Evolutionary conservation across 2,329 filamentous ascomycete genomes (phyloP).

Genomic region (Arachnomyces sp.): DNA sequence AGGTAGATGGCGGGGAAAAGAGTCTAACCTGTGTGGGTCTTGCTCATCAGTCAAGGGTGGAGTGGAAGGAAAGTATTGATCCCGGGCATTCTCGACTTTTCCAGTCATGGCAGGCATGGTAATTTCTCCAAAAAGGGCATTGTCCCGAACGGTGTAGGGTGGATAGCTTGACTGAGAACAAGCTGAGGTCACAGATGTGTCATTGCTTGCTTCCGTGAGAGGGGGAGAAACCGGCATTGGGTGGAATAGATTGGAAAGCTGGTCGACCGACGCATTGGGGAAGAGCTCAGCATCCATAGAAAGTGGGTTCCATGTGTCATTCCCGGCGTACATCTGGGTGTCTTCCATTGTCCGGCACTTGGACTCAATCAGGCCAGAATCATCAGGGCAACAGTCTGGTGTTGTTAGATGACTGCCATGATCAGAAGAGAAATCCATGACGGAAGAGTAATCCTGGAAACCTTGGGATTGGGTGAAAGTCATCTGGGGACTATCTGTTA

Average conservation of each 20-base stretch:
- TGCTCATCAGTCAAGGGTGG: conserved; percentile 30
- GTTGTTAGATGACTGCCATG: conserved; percentile 22
- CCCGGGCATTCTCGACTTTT: conserved; percentile 13
- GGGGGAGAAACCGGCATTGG: conserved; percentile 35
- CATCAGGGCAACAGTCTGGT: no score
- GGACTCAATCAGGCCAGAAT: conserved; percentile 16
- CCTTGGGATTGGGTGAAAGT: conserved; percentile 29
- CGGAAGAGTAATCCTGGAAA: conserved; percentile 29
- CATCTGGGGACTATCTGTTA: conserved; percentile 31
- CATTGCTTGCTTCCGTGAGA: conserved; percentile 34
- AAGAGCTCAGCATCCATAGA: conserved; percentile 26
- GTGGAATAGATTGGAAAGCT: conserved; percentile 28
- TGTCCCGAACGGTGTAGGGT: conserved; percentile 30
- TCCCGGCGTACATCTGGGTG: conserved; percentile 23
- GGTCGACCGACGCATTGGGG: conserved; percentile 27
- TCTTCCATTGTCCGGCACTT: conserved; percentile 24
- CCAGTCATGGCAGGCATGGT: conserved; percentile 15
- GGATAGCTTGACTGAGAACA: conserved; percentile 32
- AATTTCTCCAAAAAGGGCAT: conserved; percentile 29
- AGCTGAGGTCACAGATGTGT: conserved; percentile 32
- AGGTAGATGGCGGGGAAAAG: neutral
- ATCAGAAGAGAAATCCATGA: conserved; percentile 34
- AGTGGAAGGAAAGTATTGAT: conserved; percentile 32
- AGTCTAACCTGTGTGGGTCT: conserved; percentile 34
- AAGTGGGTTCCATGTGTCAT: conserved; percentile 29